Conservation (phyloP, 2,329 filamentous ascomycete genomes). For the Verruconis gallopava region DNA sequence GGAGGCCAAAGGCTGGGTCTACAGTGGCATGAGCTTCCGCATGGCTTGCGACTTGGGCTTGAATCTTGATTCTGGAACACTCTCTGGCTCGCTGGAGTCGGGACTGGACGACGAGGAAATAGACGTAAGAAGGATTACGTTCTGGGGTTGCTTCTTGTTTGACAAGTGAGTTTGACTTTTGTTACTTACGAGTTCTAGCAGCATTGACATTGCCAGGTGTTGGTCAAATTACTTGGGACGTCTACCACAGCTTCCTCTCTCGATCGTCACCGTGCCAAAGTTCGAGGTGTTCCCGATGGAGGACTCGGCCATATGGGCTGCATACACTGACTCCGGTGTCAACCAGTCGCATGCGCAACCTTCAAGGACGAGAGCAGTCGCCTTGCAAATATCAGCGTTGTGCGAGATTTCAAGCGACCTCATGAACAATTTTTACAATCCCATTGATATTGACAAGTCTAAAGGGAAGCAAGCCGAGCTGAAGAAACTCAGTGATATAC, state of each 20-base stretch:
- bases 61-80: slow-evolving; percentile 64
- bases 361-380: slow-evolving; percentile 67
- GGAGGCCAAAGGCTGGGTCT: slow-evolving; percentile 95
- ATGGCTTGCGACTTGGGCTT: slow-evolving; percentile 93
- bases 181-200: not conserved
- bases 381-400: slow-evolving; percentile 66
- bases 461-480: slow-evolving; percentile 70
- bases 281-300: slow-evolving; percentile 84
- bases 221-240: slow-evolving; percentile 97
- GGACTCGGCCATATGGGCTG: slow-evolving; percentile 74
- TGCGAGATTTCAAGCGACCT: slow-evolving; percentile 93
- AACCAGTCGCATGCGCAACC: slow-evolving; percentile 63
- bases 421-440: slow-evolving; percentile 82
- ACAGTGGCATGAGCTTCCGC: slow-evolving; percentile 94
- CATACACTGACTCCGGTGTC: slow-evolving; percentile 75
- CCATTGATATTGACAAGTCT: slow-evolving; percentile 46
- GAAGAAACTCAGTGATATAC: slow-evolving; percentile 84
- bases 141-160: slow-evolving; percentile 97
- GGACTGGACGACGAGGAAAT: slow-evolving; percentile 66
- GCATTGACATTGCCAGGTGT: slow-evolving; percentile 40
- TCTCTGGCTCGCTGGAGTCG: slow-evolving; percentile 36
- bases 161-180: slow-evolving; percentile 53
- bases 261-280: slow-evolving; percentile 72
- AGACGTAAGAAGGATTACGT: slow-evolving; percentile 80
- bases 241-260: slow-evolving; percentile 70